A percentile compares a stretch with the other conserved stretches of the same genome.
Evolutionary conservation across 306 rosid genomes (phyloP).

Genomic region (Oemleria cerasiformis): DNA sequence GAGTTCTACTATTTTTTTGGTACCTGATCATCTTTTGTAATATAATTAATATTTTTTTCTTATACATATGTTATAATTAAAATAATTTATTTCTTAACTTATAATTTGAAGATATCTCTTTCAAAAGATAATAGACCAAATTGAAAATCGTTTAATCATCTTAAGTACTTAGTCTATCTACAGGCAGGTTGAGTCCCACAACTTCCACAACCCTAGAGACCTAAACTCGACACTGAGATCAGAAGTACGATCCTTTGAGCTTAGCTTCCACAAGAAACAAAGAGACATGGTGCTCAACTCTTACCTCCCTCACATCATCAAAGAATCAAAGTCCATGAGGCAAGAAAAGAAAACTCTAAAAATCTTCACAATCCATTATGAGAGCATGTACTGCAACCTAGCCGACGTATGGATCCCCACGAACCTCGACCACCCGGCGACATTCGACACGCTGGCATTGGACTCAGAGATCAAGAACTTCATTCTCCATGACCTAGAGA

Average conservation of each 20-base stretch:
- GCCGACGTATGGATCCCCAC: conserved; percentile 45
- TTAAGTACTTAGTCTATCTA: not conserved
- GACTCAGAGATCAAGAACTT: conserved; percentile 41
- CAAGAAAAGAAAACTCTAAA: conserved; percentile 46
- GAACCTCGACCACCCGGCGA: conserved; percentile 61
- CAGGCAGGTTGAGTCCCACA: conserved; percentile 18
- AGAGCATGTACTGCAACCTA: conserved; percentile 23
- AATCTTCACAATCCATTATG: conserved; percentile 45
- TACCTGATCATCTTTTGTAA: too few species aligned
- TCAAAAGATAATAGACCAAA: too few species aligned
- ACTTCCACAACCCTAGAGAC: conserved; percentile 30
- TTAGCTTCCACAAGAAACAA: conserved; percentile 60
- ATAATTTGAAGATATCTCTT: too few species aligned
- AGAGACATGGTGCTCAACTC: conserved; percentile 37
- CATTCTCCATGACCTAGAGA: conserved; percentile 44
- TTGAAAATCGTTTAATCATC: too few species aligned
- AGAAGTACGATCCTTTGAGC: conserved; percentile 47
- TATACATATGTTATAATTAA: too few species aligned
- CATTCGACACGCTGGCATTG: conserved; percentile 65
- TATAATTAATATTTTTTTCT: not conserved
- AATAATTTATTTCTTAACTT: too few species aligned
- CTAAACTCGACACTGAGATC: conserved; percentile 39
- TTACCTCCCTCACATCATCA: conserved; percentile 51
- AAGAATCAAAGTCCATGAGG: conserved; percentile 38
- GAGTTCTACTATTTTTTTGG: too few species aligned